Conservation (phyloP, 257 asterid species). For the Lithospermum erythrorhizon region DNA sequence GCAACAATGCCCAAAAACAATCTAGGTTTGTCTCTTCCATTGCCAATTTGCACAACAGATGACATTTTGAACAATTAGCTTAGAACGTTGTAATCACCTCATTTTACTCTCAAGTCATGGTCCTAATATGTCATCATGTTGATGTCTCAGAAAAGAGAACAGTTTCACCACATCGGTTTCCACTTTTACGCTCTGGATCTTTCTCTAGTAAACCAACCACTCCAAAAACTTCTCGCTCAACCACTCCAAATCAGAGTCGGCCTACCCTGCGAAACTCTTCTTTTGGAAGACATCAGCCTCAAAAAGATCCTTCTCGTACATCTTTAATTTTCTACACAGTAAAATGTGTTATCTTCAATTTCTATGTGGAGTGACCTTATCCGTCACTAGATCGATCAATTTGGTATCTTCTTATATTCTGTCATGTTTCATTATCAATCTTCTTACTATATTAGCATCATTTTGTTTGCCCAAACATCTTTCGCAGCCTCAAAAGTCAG, state of each 20-base stretch:
- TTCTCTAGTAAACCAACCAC: conserved; percentile 55
- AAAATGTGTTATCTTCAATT: too few species aligned
- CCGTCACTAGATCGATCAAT: too few species aligned
- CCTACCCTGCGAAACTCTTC: conserved; percentile 69
- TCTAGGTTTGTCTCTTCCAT: conserved; percentile 33
- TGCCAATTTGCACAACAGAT: background rate
- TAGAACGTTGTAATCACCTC: background rate
- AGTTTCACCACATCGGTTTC: conserved; percentile 72
- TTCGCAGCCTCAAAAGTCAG: conserved; percentile 68
- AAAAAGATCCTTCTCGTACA: too few species aligned
- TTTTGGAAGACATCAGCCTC: conserved; percentile 43
- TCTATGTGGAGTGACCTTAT: too few species aligned
- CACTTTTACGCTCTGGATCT: conserved; percentile 73
- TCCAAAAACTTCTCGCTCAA: conserved; percentile 57
- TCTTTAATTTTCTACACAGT: too few species aligned
- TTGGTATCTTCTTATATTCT: too few species aligned
- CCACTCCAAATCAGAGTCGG: conserved; percentile 58
- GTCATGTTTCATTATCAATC: background rate
- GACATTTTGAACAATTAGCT: background rate
- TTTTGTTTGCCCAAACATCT: conserved; percentile 36
- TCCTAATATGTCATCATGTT: conserved; percentile 11
- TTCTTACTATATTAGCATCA: background rate
- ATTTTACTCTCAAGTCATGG: background rate
- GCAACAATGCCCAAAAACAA: conserved; percentile 37
- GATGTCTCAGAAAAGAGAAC: conserved; percentile 50